Percentiles rank a stretch among this genome's conserved stretches.
Conservation (phyloP, 495 filamentous ascomycete species). For the Hypomontagnella submonticulosa region DNA sequence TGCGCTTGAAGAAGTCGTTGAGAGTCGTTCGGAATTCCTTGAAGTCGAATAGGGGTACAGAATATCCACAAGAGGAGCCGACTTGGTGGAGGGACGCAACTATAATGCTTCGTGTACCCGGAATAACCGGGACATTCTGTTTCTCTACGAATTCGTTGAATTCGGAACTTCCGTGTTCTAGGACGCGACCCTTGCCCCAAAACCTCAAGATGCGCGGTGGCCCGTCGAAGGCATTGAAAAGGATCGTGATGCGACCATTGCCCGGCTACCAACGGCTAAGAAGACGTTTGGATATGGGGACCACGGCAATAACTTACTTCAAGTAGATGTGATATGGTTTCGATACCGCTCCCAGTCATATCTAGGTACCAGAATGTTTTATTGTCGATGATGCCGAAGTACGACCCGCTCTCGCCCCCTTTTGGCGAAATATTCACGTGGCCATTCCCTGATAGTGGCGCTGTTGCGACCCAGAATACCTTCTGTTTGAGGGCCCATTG, state of each 20-base stretch:
- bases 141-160: constrained; percentile 61
- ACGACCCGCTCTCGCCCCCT: constrained; percentile 57
- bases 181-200: constrained; percentile 73
- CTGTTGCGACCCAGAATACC: constrained; percentile 75
- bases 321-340: constrained; percentile 78
- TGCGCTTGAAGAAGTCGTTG: constrained; percentile 60
- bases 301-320: constrained; percentile 50
- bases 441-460: constrained; percentile 64
- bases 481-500: constrained; percentile 71
- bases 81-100: constrained; percentile 75
- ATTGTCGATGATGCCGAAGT: constrained; percentile 68
- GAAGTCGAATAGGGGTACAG: constrained; percentile 64
- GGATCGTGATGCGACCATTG: constrained; percentile 76
- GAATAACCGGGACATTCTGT: constrained; percentile 54
- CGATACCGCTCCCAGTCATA: constrained; percentile 73
- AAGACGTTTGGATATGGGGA: too few relatives aligned
- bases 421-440: constrained; percentile 79
- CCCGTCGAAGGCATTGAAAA: constrained; percentile 75
- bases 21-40: constrained; percentile 58
- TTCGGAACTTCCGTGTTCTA: constrained; percentile 64
- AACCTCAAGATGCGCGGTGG: constrained; percentile 74
- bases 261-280: constrained; percentile 28
- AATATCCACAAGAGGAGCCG: constrained; percentile 62
- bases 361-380: constrained; percentile 77
- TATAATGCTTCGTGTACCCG: constrained; percentile 70